These are phyloP conservation scores for Neofusicoccum sp. DNA, from an alignment of 2,329 filamentous ascomycete genomes.

Conservation along the genomic window DNA sequence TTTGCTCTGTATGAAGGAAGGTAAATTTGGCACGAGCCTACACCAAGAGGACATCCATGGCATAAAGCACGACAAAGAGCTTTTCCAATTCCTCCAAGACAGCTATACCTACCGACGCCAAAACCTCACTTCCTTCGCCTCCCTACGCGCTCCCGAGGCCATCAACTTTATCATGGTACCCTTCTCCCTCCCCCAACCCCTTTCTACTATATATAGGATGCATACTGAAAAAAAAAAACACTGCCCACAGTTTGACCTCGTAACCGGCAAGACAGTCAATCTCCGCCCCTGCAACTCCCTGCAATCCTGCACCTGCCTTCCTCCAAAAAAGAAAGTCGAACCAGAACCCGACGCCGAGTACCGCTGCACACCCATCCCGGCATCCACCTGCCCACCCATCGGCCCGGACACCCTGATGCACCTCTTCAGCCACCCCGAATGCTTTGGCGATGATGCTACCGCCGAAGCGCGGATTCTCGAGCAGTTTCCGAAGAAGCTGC, in stretches of 20 bases:
- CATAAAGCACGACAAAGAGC: slow-evolving; percentile 22
- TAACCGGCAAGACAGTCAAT: too few species aligned
- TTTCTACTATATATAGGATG: too few species aligned
- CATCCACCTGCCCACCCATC: slow-evolving; percentile 25
- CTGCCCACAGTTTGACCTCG: too few species aligned
- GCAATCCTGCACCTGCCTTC: slow-evolving; percentile 26
- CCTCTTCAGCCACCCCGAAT: slow-evolving; percentile 23
- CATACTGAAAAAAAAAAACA: too few species aligned
- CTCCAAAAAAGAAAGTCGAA: slow-evolving; percentile 24
- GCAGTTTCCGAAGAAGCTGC: slow-evolving; percentile 26
- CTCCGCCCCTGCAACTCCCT: too few species aligned
- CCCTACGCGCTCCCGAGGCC: too few species aligned
- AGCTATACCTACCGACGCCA: neutral
- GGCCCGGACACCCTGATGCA: slow-evolving; percentile 25
- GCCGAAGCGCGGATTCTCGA: slow-evolving; percentile 25
- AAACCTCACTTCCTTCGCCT: too few species aligned
- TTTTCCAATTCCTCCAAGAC: slow-evolving; percentile 24
- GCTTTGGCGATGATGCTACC: slow-evolving; percentile 22
- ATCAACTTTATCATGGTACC: too few species aligned
- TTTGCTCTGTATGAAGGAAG: slow-evolving; percentile 25
- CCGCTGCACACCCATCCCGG: slow-evolving; percentile 24
- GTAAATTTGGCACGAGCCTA: slow-evolving; percentile 20
- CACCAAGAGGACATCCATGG: slow-evolving; percentile 24
- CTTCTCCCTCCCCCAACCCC: neutral
- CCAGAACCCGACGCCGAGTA: slow-evolving; percentile 27